These are phyloP conservation scores for Fusarium gaditjirri DNA, from an alignment of 2,329 filamentous ascomycete species.

Conservation along the genomic window DNA sequence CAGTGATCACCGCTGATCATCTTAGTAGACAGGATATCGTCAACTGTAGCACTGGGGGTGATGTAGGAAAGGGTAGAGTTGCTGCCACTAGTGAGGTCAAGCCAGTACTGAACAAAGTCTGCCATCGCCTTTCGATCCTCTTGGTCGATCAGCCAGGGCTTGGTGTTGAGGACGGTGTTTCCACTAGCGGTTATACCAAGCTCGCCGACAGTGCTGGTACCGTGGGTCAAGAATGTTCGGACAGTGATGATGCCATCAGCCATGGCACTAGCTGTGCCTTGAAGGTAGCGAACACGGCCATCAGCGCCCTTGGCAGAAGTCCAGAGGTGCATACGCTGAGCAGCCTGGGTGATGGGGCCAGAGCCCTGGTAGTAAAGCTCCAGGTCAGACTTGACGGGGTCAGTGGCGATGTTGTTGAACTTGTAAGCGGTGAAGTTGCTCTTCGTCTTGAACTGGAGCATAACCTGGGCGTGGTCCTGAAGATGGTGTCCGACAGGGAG, in stretches of 20 bases:
- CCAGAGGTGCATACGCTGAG: conserved; percentile 45
- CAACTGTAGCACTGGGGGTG: conserved; percentile 32
- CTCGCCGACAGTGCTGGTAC: conserved; percentile 39
- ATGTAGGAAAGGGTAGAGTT: conserved; percentile 41
- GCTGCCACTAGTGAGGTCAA: conserved; percentile 32
- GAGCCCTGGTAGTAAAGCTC: conserved; percentile 43
- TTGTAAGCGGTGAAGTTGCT: conserved; percentile 41
- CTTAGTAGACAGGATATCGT: conserved; percentile 36
- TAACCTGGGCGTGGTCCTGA: conserved; percentile 62
- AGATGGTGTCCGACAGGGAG: conserved; percentile 68
- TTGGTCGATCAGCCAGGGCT: conserved; percentile 43
- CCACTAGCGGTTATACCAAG: conserved; percentile 39
- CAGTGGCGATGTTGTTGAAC: conserved; percentile 36
- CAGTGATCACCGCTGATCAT: conserved; percentile 45
- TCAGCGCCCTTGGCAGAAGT: conserved; percentile 40
- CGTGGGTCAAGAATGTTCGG: conserved; percentile 41
- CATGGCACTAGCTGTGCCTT: conserved; percentile 43
- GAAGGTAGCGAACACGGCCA: conserved; percentile 38
- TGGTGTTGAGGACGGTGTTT: conserved; percentile 44
- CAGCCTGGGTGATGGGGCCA: conserved; percentile 43
- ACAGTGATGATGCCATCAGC: conserved; percentile 38
- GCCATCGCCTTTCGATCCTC: conserved; percentile 42
- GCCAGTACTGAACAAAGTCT: conserved; percentile 42
- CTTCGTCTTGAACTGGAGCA: conserved; percentile 41
- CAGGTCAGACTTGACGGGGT: conserved; percentile 32